A percentile compares a stretch with the other conserved stretches of the same genome.
phyloP scores from a whole-genome alignment of 164 flowering plant species.

The Berberis thunbergii region DNA sequence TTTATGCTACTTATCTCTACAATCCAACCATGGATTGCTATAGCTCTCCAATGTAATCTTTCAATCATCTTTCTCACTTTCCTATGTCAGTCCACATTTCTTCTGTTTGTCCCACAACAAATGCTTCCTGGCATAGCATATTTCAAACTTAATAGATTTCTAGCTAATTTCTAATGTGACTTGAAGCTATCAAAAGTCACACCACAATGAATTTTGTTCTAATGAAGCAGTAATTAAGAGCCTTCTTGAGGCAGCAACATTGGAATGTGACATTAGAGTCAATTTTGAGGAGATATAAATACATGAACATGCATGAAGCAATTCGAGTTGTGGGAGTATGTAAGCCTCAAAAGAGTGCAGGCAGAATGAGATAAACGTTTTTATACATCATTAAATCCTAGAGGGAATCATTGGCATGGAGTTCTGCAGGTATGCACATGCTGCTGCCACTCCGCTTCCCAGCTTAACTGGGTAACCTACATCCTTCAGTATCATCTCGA shows the following conservation, averaged over 20 bases:
- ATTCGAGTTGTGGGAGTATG: slow-evolving; percentile 7
- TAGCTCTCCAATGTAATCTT: no score
- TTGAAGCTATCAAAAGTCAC: no score
- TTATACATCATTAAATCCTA: slow-evolving; percentile 47
- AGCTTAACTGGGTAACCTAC: slow-evolving; percentile 90
- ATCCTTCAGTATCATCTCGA: slow-evolving; percentile 93
- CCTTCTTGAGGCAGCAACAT: not conserved
- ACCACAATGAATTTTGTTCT: no score
- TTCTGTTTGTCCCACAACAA: no score
- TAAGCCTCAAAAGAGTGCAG: slow-evolving; percentile 21
- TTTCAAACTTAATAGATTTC: no score
- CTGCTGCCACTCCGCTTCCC: slow-evolving; percentile 92
- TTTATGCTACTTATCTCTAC: no score
- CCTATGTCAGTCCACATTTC: no score
- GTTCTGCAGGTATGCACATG: slow-evolving; percentile 70
- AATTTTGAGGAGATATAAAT: slow-evolving; percentile 7
- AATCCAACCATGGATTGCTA: no score
- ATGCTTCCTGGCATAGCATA: no score
- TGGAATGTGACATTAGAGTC: not conserved
- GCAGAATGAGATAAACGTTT: slow-evolving; percentile 13
- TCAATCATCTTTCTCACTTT: no score
- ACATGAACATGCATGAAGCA: slow-evolving; percentile 8
- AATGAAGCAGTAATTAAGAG: no score
- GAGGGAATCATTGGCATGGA: slow-evolving; percentile 71
- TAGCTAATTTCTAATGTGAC: no score